These are phyloP conservation scores for Aspergillus jensenii DNA, from an alignment of 2,329 filamentous ascomycete species.

Conservation along the genomic window DNA sequence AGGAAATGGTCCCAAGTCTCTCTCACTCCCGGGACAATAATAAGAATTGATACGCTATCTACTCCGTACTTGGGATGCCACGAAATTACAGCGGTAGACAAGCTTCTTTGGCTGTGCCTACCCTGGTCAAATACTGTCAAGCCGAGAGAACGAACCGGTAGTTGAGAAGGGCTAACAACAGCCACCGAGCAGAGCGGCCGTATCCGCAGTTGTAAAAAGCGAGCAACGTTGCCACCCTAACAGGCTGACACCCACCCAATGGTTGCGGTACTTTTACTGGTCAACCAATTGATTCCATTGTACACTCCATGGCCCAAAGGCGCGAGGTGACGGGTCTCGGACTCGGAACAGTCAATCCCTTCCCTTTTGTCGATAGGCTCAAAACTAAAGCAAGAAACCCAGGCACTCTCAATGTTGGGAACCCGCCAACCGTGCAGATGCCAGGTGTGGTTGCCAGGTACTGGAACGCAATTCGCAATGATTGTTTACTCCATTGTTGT, in stretches of 20 bases:
- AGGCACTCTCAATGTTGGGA: not conserved
- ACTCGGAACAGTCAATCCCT: not conserved
- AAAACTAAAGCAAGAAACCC: not conserved
- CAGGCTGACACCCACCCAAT: not conserved
- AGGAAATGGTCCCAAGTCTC: not conserved
- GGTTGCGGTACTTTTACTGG: not conserved
- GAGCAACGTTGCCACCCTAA: not conserved
- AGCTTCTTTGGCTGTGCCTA: not conserved
- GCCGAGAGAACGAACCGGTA: not conserved
- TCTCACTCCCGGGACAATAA: not conserved
- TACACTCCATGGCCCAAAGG: not conserved
- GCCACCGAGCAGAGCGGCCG: not conserved
- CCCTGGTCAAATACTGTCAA: not conserved
- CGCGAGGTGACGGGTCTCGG: not conserved
- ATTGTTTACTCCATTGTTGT: constrained; percentile 9
- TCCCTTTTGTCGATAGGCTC: constrained; percentile 1
- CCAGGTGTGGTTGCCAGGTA: not conserved
- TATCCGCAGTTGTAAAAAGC: not conserved
- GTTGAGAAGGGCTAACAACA: not conserved
- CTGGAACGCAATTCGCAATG: constrained; percentile 13
- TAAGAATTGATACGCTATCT: not conserved
- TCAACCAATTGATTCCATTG: not conserved
- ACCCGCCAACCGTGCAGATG: not conserved
- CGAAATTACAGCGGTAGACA: not conserved
- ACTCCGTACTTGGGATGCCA: not conserved